Percentiles rank a stretch among this genome's conserved stretches.
Evolutionary conservation across 345 rosid genomes (phyloP).

Genomic region (Noccaea caerulescens): DNA sequence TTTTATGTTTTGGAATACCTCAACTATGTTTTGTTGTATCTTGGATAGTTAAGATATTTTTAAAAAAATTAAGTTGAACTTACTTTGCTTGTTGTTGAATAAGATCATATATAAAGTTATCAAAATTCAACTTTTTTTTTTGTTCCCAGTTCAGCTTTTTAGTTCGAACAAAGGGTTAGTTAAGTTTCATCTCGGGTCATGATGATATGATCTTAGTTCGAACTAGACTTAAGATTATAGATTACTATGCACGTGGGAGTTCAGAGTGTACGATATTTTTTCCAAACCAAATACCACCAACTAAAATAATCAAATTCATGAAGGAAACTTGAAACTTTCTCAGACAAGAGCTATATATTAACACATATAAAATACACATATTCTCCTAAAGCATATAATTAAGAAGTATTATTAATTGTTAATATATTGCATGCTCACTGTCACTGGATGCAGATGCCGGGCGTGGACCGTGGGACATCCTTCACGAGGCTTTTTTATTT

Average conservation of each 20-base stretch:
- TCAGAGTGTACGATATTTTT: background rate
- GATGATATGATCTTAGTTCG: background rate
- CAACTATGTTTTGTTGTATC: too few relatives aligned
- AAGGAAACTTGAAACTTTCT: background rate
- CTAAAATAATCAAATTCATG: background rate
- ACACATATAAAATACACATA: conserved; percentile 9
- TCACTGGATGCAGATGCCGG: conserved; percentile 30
- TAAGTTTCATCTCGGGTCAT: background rate
- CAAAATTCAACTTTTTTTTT: too few relatives aligned
- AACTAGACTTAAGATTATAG: background rate
- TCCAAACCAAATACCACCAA: background rate
- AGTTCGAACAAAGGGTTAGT: background rate
- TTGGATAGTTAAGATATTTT: too few relatives aligned
- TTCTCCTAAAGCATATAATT: conserved; percentile 7
- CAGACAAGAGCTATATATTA: background rate
- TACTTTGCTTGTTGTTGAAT: too few relatives aligned
- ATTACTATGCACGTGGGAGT: background rate
- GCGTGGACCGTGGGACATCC: conserved; percentile 43
- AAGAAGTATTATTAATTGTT: background rate
- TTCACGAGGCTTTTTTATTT: conserved; percentile 37
- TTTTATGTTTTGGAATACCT: background rate
- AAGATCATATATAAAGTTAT: too few relatives aligned
- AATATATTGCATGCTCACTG: conserved; percentile 37
- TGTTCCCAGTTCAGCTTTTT: too few relatives aligned
- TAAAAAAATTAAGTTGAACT: too few relatives aligned